Evolutionary conservation across 2,329 filamentous ascomycete genomes (phyloP), one percentile per base, ranked within the genome.

Genomic region (Fusarium sp.): DNA sequence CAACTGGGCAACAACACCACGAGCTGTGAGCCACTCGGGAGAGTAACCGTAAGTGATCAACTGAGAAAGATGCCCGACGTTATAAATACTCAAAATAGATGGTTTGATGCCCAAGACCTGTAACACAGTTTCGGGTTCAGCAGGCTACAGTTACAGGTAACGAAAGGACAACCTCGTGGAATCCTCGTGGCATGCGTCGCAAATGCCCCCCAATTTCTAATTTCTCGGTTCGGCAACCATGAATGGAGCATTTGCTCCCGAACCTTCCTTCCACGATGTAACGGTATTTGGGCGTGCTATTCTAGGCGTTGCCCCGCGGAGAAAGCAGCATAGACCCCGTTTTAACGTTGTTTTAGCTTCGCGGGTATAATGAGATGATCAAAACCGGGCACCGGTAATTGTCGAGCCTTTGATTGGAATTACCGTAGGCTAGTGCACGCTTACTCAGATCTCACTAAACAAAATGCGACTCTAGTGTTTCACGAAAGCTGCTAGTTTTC

Each of bases 371-470:
- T 28, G 10, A 34, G 32, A 10, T 9, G 14, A 36, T 19, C 10
- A n/a, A n/a, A 36, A n/a, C 34, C 15, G 34, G 32, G 32, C 17
- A 36, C 15, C 7, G 17, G 26, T 26, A 26, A 26, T 26, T 4
- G 11, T 26, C 26, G 2, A 11, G 17, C 17, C 17, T 8, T 10
- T 9, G 5, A n/a, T n/a, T 36, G 15, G 17, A 36, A 34, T 8
- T 36, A 36, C 34, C 34, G 7, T n/a, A 36, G 34, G 34, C 26
- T 28, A 28, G 26, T 28, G 26, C 10, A 28, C 26, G 50, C 50
- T 53, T 53, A 53, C 50, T 53, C 50, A 53, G 40, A 21, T 53
- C 50, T 53, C 50, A 53, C 50, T 53, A 53, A 53, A 47, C 40
- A 47, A 4, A n/a, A 36, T 17, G 17, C 34, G 50, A 36, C 28